Conservation (phyloP, 345 rosid species). For the Nasturtium officinale region DNA sequence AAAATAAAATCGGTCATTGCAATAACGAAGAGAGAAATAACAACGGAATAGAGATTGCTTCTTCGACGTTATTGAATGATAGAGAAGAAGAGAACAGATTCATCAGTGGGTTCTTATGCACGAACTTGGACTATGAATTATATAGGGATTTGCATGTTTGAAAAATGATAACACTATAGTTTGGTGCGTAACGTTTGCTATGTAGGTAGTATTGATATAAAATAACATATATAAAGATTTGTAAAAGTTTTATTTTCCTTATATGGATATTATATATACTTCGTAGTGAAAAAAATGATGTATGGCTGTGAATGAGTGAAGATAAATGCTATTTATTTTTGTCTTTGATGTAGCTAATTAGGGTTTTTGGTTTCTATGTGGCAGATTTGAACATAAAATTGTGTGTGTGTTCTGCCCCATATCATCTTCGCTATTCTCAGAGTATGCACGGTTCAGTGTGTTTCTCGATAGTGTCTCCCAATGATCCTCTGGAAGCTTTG, state of each 20-base stretch:
- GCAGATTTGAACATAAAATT: background rate
- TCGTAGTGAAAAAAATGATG: conserved; percentile 7
- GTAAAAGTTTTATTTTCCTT: background rate
- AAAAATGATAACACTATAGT: conserved; percentile 37
- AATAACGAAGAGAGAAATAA: conserved; percentile 25
- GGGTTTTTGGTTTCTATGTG: conserved; percentile 8
- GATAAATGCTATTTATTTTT: conserved; percentile 12
- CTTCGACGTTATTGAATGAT: conserved; percentile 56
- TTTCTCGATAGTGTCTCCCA: background rate
- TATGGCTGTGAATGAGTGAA: conserved; percentile 30
- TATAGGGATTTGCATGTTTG: conserved; percentile 65
- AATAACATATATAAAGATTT: conserved; percentile 37
- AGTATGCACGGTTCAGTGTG: background rate
- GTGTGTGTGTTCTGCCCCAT: no score
- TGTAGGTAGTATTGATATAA: conserved; percentile 27
- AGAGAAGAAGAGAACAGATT: conserved; percentile 54
- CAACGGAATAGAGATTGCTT: conserved; percentile 21
- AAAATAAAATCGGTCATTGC: background rate
- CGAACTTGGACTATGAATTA: conserved; percentile 54
- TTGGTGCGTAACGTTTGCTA: conserved; percentile 30
- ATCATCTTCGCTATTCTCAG: background rate
- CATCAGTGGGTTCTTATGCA: conserved; percentile 52
- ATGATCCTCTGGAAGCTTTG: background rate
- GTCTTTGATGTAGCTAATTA: conserved; percentile 6
- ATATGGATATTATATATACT: conserved; percentile 6